Evolutionary conservation across 2,329 filamentous ascomycete genomes (phyloP).

Genomic region (Arthroderma uncinatum): DNA sequence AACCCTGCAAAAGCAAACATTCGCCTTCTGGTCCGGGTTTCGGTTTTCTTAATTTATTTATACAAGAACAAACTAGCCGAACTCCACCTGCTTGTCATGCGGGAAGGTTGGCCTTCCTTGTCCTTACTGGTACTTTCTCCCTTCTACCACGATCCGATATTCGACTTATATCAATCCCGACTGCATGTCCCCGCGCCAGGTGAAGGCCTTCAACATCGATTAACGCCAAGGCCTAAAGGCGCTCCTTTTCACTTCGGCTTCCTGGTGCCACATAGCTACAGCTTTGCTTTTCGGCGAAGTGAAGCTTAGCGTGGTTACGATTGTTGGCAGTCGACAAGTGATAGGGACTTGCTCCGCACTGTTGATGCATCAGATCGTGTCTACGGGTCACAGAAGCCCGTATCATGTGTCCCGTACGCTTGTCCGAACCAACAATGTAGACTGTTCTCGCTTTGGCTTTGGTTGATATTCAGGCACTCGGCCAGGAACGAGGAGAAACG

Average conservation of each 20-base stretch:
- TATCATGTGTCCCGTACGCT: too few relatives aligned
- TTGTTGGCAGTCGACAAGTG: not conserved
- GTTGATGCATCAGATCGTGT: too few relatives aligned
- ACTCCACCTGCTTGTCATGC: not conserved
- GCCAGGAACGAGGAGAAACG: too few relatives aligned
- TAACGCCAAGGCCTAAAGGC: not conserved
- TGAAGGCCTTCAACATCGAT: not conserved
- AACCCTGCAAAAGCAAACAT: constrained; percentile 4
- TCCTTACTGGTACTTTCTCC: not conserved
- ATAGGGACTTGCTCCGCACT: too few relatives aligned
- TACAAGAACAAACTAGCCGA: not conserved
- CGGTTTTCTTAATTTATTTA: not conserved
- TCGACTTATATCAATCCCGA: not conserved
- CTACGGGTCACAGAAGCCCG: too few relatives aligned
- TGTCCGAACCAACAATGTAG: too few relatives aligned
- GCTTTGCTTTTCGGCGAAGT: not conserved
- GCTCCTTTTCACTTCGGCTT: too few relatives aligned
- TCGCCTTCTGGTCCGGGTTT: not conserved
- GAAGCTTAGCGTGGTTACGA: too few relatives aligned
- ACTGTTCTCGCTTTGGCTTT: too few relatives aligned
- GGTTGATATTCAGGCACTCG: too few relatives aligned
- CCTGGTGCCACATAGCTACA: not conserved
- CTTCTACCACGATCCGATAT: not conserved
- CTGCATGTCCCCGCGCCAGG: not conserved
- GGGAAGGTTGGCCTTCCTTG: not conserved